Percentiles rank a stretch among this genome's conserved stretches.
Evolutionary conservation across 2,329 filamentous ascomycete genomes (phyloP).

Genomic region (Parastagonospora nodorum): DNA sequence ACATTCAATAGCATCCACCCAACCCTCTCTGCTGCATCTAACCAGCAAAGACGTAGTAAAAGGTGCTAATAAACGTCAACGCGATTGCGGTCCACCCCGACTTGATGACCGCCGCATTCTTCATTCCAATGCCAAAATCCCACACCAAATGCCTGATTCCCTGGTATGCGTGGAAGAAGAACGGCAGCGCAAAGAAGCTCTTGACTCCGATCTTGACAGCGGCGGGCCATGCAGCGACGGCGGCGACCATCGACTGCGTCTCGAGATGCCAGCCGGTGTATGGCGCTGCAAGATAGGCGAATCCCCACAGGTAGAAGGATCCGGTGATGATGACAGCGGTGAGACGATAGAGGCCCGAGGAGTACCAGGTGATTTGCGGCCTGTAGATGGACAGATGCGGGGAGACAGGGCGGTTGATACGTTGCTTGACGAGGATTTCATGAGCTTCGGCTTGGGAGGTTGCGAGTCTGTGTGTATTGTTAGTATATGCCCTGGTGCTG

Average conservation of each 20-base stretch:
- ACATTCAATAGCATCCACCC: background rate
- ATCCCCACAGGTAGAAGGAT: conserved; percentile 77
- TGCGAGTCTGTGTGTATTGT: conserved; percentile 46
- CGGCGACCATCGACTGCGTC: conserved; percentile 65
- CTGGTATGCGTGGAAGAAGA: conserved; percentile 71
- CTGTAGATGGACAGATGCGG: conserved; percentile 88
- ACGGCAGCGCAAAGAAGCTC: conserved; percentile 64
- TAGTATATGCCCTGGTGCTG: conserved; percentile 7
- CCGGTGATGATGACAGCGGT: conserved; percentile 77
- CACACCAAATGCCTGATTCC: conserved; percentile 74
- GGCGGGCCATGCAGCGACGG: conserved; percentile 66
- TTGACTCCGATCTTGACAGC: conserved; percentile 65
- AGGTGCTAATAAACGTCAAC: conserved; percentile 52
- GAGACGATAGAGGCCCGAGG: conserved; percentile 77
- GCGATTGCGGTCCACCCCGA: conserved; percentile 69
- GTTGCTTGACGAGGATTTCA: conserved; percentile 78
- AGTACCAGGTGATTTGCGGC: conserved; percentile 83
- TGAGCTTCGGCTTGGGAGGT: conserved; percentile 61
- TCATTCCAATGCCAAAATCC: conserved; percentile 68
- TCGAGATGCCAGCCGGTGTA: conserved; percentile 74
- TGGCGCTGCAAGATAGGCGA: conserved; percentile 81
- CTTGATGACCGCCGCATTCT: conserved; percentile 67
- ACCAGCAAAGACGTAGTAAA: conserved; percentile 39
- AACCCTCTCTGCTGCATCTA: background rate
- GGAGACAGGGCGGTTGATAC: conserved; percentile 77